Evolutionary conservation across 495 filamentous ascomycete genomes (phyloP).

Genomic region (Tuber borchii): DNA sequence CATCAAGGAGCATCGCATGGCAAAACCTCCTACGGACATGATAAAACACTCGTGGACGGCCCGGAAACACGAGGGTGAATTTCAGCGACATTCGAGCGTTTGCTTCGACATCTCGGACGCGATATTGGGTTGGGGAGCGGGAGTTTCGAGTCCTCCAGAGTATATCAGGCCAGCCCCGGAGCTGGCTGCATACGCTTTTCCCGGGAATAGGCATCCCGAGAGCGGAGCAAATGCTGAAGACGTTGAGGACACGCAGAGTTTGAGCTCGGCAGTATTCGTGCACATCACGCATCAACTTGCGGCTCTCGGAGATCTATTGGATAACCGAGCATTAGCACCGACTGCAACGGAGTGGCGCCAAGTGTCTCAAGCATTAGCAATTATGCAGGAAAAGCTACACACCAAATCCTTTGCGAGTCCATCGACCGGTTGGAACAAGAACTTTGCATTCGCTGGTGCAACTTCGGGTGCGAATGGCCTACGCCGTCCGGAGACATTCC

Average conservation of each 20-base stretch:
- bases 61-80: background rate
- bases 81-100: slow-evolving; percentile 8
- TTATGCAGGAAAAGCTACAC: slow-evolving; percentile 14
- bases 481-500: background rate
- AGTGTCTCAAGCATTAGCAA: slow-evolving; percentile 17
- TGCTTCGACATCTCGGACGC: slow-evolving; percentile 23
- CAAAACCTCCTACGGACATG: slow-evolving; percentile 12
- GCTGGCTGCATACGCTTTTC: background rate
- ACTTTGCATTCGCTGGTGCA: background rate
- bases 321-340: slow-evolving; percentile 21
- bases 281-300: slow-evolving; percentile 18
- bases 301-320: slow-evolving; percentile 19
- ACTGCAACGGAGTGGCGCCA: slow-evolving; percentile 11
- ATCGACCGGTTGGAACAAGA: background rate
- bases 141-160: background rate
- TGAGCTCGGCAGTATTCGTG: slow-evolving; percentile 23
- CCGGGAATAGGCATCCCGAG: background rate
- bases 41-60: slow-evolving; percentile 16
- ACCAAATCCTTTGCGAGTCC: background rate
- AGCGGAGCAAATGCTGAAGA: background rate
- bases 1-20: slow-evolving; percentile 18
- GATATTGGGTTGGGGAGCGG: slow-evolving; percentile 13
- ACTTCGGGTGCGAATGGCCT: background rate
- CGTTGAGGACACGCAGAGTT: slow-evolving; percentile 8
- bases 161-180: background rate